A percentile compares a stretch with the other conserved stretches of the same genome.
Evolutionary conservation across 1,284 basidiomycete species (phyloP).

Genomic region (Cutaneotrichosporon cavernicola): DNA sequence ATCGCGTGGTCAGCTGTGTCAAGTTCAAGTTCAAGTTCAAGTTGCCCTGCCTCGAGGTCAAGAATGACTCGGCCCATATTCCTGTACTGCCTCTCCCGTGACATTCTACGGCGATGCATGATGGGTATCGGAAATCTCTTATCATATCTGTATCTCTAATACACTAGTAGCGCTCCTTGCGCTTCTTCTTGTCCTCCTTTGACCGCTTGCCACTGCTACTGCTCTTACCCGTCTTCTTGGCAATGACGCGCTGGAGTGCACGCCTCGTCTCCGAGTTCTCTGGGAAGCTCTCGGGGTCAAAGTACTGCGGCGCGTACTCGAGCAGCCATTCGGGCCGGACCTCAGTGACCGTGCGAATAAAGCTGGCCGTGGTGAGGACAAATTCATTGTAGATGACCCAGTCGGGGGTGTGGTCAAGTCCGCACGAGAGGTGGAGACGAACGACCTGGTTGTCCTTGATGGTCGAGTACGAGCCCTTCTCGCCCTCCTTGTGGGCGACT

Average conservation of each 20-base stretch:
- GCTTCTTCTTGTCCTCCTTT: constrained; percentile 36
- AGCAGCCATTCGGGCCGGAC: constrained; percentile 87
- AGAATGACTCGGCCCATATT: too few species aligned
- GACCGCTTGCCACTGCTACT: background rate
- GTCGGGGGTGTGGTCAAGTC: constrained; percentile 87
- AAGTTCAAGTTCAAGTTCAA: too few species aligned
- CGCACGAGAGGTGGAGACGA: constrained; percentile 89
- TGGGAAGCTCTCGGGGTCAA: constrained; percentile 48
- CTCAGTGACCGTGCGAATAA: constrained; percentile 89
- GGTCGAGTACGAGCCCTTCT: constrained; percentile 79
- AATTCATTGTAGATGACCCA: constrained; percentile 99
- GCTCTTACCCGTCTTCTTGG: constrained; percentile 31
- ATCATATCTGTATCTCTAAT: background rate
- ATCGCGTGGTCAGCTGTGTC: too few species aligned
- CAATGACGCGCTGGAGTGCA: constrained; percentile 45
- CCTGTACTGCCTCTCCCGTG: background rate
- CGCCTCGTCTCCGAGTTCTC: constrained; percentile 45
- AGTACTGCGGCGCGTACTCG: constrained; percentile 78
- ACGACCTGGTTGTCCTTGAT: constrained; percentile 94
- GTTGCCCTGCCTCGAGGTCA: too few species aligned
- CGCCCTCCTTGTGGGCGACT: constrained; percentile 92
- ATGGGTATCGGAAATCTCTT: background rate
- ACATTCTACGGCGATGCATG: constrained; percentile 21
- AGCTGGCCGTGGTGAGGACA: constrained; percentile 81
- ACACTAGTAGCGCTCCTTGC: constrained; percentile 31